Percentiles rank a stretch among this genome's conserved stretches.
Evolutionary conservation across 345 rosid genomes (phyloP).

Genomic region (Acer yangbiense): DNA sequence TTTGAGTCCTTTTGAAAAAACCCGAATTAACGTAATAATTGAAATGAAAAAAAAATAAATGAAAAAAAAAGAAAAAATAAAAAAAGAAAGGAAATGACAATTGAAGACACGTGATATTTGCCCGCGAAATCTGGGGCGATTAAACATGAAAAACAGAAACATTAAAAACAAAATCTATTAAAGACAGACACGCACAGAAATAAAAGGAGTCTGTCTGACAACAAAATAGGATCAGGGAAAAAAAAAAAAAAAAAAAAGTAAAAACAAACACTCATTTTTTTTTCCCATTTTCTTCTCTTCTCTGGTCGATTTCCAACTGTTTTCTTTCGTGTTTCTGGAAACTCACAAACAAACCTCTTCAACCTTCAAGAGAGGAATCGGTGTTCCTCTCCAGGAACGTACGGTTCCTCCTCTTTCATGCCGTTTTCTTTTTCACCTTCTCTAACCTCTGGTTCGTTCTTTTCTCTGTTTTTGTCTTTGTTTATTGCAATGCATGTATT

Average conservation of each 20-base stretch:
- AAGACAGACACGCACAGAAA: neutral
- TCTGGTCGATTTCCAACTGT: neutral
- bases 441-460: conserved; percentile 2
- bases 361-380: neutral
- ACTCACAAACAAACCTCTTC: neutral
- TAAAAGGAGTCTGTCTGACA: conserved; percentile 24
- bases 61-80: no score
- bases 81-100: no score
- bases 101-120: no score
- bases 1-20: no score
- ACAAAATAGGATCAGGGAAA: neutral
- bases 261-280: neutral
- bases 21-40: no score
- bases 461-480: neutral
- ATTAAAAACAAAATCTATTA: neutral
- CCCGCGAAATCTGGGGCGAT: conserved; percentile 16
- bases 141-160: conserved; percentile 11
- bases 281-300: neutral
- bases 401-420: conserved; percentile 20
- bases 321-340: neutral
- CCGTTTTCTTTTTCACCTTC: neutral
- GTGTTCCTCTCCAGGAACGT: conserved; percentile 17
- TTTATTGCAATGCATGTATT: neutral
- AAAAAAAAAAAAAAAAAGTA: no score
- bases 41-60: no score